Percentiles rank a stretch among this genome's conserved stretches.
phyloP scores from a whole-genome alignment of 495 filamentous ascomycete species.

The Annulohypoxylon bovei region DNA sequence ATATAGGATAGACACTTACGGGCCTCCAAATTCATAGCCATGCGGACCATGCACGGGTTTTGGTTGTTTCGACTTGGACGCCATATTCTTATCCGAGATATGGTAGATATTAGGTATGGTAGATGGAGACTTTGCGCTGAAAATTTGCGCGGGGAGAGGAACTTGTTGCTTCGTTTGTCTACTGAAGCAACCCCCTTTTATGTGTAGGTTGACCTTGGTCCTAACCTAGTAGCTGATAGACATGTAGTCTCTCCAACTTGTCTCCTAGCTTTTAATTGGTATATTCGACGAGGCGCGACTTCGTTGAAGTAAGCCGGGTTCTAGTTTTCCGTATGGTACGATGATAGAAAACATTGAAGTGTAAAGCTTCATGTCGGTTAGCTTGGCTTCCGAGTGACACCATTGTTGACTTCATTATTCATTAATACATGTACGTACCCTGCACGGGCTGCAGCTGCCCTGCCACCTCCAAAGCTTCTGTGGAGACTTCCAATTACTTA shows the following conservation, averaged over 20 bases:
- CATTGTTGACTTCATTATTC: constrained; percentile 29
- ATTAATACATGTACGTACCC: no score
- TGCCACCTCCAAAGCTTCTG: constrained; percentile 15
- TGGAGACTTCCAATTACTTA: constrained; percentile 23
- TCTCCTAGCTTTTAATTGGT: background rate
- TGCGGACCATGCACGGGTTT: constrained; percentile 20
- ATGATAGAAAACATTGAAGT: constrained; percentile 5
- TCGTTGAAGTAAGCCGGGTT: constrained; percentile 9
- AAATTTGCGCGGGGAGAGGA: background rate
- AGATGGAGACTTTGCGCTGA: background rate
- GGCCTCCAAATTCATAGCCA: constrained; percentile 86
- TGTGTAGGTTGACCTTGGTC: background rate
- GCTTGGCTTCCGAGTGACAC: constrained; percentile 35
- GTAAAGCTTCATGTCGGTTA: constrained; percentile 18
- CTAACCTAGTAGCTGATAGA: background rate
- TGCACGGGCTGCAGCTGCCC: background rate
- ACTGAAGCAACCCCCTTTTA: constrained; percentile 1
- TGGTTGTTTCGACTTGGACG: constrained; percentile 28
- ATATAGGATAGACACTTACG: constrained; percentile 67
- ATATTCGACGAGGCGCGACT: background rate
- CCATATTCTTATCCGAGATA: constrained; percentile 15
- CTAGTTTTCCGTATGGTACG: constrained; percentile 23
- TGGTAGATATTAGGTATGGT: background rate
- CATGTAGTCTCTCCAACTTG: background rate
- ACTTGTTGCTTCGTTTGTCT: background rate